Percentiles rank a stretch among this genome's conserved stretches.
These are phyloP conservation scores for Leishmania aethiopica DNA, from an alignment of 208 protist species.

Conservation along the genomic window DNA sequence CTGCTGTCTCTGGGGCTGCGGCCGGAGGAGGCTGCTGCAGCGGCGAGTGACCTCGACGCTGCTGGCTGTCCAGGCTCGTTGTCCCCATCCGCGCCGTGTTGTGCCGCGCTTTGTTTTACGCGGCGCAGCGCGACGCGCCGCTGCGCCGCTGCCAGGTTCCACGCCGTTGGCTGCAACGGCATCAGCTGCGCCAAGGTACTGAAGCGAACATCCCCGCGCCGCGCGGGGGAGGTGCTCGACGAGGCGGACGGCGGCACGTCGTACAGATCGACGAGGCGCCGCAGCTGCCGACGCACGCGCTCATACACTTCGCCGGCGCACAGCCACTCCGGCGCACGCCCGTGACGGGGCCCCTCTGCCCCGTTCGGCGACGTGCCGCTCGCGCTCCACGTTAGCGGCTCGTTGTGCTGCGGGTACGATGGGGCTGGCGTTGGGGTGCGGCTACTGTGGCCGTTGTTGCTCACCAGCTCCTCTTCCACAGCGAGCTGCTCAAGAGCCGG, in stretches of 20 bases:
- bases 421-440: background rate
- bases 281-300: constrained; percentile 21
- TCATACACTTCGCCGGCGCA: constrained; percentile 34
- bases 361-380: too few species aligned
- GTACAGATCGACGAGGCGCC: constrained; percentile 18
- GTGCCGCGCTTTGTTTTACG: background rate
- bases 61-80: background rate
- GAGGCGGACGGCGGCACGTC: background rate
- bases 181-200: constrained; percentile 17
- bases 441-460: background rate
- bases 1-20: background rate
- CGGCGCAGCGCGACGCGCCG: constrained; percentile 7
- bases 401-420: constrained; percentile 20
- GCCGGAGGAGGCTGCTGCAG: background rate
- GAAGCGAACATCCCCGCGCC: constrained; percentile 12
- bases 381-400: constrained; percentile 14
- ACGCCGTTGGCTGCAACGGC: constrained; percentile 16
- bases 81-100: background rate
- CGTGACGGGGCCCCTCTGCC: background rate
- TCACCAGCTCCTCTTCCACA: constrained; percentile 17
- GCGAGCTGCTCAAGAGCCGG: constrained; percentile 25
- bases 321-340: constrained; percentile 12
- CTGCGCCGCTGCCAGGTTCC: constrained; percentile 15
- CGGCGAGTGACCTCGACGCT: background rate
- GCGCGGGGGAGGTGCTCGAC: background rate